Conservation (phyloP, 2,329 filamentous ascomycete species). For the Aspergillus ibericus region DNA sequence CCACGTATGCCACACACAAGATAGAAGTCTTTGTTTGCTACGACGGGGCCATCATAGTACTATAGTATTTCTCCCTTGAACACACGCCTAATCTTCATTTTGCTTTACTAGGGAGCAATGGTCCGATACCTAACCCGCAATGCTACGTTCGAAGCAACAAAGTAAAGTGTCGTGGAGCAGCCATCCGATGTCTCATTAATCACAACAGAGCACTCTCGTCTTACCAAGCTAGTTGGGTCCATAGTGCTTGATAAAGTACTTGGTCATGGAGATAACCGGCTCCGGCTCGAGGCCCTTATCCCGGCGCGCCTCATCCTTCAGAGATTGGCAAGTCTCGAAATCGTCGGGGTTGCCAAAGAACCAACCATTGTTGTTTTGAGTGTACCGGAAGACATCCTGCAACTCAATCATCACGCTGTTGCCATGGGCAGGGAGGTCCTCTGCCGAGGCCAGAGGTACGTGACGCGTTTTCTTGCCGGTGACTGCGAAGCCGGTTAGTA, state of each 20-base stretch:
- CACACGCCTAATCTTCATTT: no score
- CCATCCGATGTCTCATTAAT: neutral
- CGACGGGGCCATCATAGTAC: no score
- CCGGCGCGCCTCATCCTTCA: neutral
- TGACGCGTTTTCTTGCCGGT: neutral
- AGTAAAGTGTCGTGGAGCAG: neutral
- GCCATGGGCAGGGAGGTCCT: neutral
- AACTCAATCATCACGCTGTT: neutral
- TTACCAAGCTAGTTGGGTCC: neutral
- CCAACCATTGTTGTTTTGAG: neutral
- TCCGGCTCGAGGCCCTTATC: neutral
- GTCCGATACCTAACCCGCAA: neutral
- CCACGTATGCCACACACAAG: no score
- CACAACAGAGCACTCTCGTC: no score
- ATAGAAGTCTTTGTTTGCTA: no score
- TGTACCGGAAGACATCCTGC: neutral
- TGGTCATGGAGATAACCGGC: neutral
- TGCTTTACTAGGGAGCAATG: no score
- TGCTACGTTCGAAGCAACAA: neutral
- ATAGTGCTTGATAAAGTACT: slow-evolving; percentile 1
- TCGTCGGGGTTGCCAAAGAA: slow-evolving; percentile 2
- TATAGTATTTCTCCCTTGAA: no score
- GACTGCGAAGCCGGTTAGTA: neutral
- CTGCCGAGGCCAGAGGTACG: neutral
- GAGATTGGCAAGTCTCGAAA: neutral